Percentiles rank a stretch among this genome's conserved stretches.
Evolutionary conservation across 2,329 filamentous ascomycete species (phyloP).

Genomic region (Alternaria hordeiaustralica): DNA sequence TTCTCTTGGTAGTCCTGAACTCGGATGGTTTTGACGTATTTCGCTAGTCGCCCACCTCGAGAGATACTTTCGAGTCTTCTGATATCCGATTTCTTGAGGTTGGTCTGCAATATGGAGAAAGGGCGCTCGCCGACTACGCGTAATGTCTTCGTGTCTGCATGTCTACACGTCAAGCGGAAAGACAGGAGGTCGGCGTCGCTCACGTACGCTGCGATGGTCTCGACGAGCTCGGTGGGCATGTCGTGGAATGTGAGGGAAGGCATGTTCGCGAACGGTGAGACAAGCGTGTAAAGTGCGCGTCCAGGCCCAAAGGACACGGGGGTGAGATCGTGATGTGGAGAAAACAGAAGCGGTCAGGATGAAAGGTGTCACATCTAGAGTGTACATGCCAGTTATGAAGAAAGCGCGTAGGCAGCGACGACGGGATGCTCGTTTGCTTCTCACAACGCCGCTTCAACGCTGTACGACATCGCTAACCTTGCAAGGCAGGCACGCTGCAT

Average conservation of each 20-base stretch:
- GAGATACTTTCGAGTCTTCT: too few relatives aligned
- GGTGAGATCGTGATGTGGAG: too few relatives aligned
- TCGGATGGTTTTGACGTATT: not conserved
- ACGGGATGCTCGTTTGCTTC: not conserved
- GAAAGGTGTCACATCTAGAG: not conserved
- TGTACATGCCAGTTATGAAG: not conserved
- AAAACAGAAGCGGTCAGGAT: not conserved
- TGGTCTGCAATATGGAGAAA: not conserved
- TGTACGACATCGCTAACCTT: not conserved
- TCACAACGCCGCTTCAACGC: not conserved
- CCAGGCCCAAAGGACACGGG: too few relatives aligned
- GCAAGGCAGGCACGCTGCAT: not conserved
- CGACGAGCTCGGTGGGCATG: not conserved
- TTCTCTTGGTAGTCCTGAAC: too few relatives aligned
- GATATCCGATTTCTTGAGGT: too few relatives aligned
- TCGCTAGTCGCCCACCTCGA: not conserved
- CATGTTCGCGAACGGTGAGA: not conserved
- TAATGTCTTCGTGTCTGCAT: not conserved
- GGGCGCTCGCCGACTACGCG: not conserved
- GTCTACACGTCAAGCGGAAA: not conserved
- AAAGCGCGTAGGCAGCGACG: not conserved
- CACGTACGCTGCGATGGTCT: fast-evolving
- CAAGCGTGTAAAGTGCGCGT: too few relatives aligned
- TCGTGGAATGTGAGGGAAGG: not conserved
- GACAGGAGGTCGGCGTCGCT: not conserved